Evolutionary conservation across 495 filamentous ascomycete species (phyloP), one percentile per base, ranked within the genome.

Genomic region (Penicillium lagena): DNA sequence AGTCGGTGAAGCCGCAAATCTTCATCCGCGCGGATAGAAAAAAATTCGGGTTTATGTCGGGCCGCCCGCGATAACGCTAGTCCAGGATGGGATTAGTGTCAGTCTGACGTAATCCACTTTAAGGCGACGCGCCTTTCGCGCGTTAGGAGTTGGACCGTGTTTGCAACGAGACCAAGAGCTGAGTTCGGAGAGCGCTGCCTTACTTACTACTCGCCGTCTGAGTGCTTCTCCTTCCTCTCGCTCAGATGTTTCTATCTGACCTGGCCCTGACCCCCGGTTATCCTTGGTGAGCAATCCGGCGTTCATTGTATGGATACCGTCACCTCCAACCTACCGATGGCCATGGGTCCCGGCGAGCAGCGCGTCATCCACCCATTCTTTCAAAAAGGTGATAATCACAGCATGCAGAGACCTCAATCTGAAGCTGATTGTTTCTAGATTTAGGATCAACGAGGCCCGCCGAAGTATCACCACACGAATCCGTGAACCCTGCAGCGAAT

Each of bases 311-410:
- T 62, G 54, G 56, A 54, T 52, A 51, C 49, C 12, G 37, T 48
- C n/a, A 38, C 52, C 50, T 58, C 51, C 36, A 51, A 52, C 38
- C 35, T 37, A 60, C 47, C 46, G 42, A 60, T 64, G 63, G 70
- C 60, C 41, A 72, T 71, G 67, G 64, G 55, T 52, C 63, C 66
- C 41, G 56, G 60, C 51, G 62, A 68, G 45, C 61, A 65, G 45
- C 64, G 59, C 12, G 59, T 52, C 31, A 51, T 73, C 41, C 67
- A 72, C 49, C 67, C 70, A 10, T 73, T 72, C 45, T 73, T 72
- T 44, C 55, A 56, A 40, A 55, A 58, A 63, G 66, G 68, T 71
- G 4, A 22, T 22, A 6, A 6, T 22, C 22, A 22, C 42, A 55
- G 40, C 45, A 30, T 41, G 35, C 17, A 7, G 13, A 29, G n/a